Evolutionary conservation across 176 grass and related monocot genomes (phyloP), one percentile per base, ranked within the genome.

Genomic region (Cymbopogon citratus): DNA sequence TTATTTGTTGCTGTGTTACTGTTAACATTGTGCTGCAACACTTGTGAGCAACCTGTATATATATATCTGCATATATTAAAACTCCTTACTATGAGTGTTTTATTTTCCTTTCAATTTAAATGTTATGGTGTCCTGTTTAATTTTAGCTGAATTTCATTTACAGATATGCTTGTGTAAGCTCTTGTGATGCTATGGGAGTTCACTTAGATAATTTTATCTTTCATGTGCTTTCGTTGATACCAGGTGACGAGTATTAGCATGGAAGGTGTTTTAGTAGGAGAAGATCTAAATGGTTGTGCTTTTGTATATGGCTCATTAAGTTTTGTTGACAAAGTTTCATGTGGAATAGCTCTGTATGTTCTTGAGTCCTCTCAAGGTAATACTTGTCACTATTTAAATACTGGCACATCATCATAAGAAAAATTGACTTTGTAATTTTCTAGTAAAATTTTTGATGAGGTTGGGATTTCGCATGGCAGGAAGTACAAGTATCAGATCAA

Each of bases 291-390:
- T 51, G 96, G 92, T 70, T 93, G 87, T 75, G 90, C 88, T 73
- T 95, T 99, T 88, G 96, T 99, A 51, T 99, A 93, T 69, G 96
- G 96, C 41, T 99, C 96, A 76, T 74, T 99, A 78, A 99, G 96
- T 91, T 99, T 99, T 87, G 31, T 81, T 65, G 96, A 99, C 80
- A 99, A 99, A 81, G 75, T 99, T 15, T 90, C 96, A 36, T 99
- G 96, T 78, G 96, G 96, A 73, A 12, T 99, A 73, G 96, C 85
- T 11, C 87, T 99, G 66, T 99, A 88, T 86, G 73, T 83, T 63
- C 92, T 99, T 0, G 96, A 99, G 69, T 99, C 92, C 40, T 99
- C 88, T 69, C 90, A 93, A 95, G 96, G 96, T 95, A 95, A 88
- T 33, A 38, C 5, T 6, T 73, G 43, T 44, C 77, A 86, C 25